phyloP scores from a whole-genome alignment of 2,329 filamentous ascomycete genomes.

The Botrytis squamosa region DNA sequence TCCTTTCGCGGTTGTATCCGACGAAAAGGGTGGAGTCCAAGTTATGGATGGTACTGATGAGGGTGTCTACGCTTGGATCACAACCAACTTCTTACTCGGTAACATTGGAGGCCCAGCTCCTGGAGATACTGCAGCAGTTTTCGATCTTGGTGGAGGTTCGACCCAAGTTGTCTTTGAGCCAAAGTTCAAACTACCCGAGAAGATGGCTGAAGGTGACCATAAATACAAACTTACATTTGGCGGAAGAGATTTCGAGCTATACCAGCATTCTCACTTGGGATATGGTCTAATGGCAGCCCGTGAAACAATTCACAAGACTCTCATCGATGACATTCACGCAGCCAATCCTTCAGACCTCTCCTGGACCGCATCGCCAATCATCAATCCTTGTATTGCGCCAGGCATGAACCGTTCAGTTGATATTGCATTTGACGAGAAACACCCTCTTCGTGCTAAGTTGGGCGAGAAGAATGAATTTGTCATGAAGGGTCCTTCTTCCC shows the following conservation, averaged over 20 bases:
- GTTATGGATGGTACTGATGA: conserved; percentile 98
- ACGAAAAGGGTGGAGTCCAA: conserved; percentile 80
- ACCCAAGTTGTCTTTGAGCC: conserved; percentile 99
- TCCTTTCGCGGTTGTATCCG: conserved; percentile 89
- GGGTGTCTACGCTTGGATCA: conserved; percentile 98
- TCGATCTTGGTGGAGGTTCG: conserved; percentile 93
- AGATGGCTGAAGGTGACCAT: conserved; percentile 86
- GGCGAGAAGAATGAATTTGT: conserved; percentile 67
- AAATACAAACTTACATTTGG: conserved; percentile 92
- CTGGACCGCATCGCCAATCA: conserved; percentile 70
- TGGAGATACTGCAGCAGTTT: conserved; percentile 87
- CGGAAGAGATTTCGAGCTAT: conserved; percentile 85
- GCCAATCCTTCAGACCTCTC: conserved; percentile 57
- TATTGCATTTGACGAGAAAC: conserved; percentile 65
- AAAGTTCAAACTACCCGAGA: conserved; percentile 86
- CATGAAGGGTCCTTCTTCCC: conserved; percentile 79
- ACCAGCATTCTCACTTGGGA: conserved; percentile 96
- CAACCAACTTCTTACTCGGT: conserved; percentile 95
- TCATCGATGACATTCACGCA: conserved; percentile 71
- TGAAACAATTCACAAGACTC: conserved; percentile 73
- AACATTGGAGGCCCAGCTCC: conserved; percentile 94
- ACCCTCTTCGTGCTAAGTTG: conserved; percentile 50
- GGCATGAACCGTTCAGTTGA: conserved; percentile 74
- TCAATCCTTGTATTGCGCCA: conserved; percentile 83
- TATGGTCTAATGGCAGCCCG: conserved; percentile 96